Percentiles rank a stretch among this genome's conserved stretches.
These are phyloP conservation scores for Pseudonitzschia pungens DNA, from an alignment of 108 stramenopile species.

Conservation along the genomic window DNA sequence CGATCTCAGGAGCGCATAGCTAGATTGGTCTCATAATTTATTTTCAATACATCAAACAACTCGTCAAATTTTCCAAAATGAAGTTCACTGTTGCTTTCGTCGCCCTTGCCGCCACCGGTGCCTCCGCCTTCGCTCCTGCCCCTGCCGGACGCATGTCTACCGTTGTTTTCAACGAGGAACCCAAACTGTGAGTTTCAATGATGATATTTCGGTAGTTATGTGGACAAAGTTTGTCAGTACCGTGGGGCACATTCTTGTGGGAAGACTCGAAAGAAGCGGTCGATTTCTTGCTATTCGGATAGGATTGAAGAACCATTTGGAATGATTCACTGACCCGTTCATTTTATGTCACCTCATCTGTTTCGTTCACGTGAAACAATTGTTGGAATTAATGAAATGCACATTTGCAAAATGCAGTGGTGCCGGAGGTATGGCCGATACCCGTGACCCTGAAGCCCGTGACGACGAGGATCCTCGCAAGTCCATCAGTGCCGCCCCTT, in stretches of 20 bases:
- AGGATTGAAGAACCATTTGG: no score
- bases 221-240: no score
- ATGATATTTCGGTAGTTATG: no score
- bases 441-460: slow-evolving; percentile 69
- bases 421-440: slow-evolving; percentile 79
- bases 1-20: no score
- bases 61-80: slow-evolving; percentile 6
- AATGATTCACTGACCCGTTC: no score
- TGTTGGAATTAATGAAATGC: no score
- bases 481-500: slow-evolving; percentile 79
- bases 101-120: slow-evolving; percentile 16
- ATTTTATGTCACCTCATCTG: no score
- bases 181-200: slow-evolving; percentile 12
- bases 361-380: no score
- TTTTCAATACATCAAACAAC: neutral
- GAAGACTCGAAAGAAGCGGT: no score
- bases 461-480: slow-evolving; percentile 79
- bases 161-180: slow-evolving; percentile 17
- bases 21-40: neutral
- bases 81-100: slow-evolving; percentile 22
- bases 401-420: no score
- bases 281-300: no score
- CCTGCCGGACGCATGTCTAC: slow-evolving; percentile 18
- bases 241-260: no score
- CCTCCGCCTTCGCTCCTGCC: slow-evolving; percentile 28